Conservation (phyloP, 257 asterid species). For the Lithospermum erythrorhizon region DNA sequence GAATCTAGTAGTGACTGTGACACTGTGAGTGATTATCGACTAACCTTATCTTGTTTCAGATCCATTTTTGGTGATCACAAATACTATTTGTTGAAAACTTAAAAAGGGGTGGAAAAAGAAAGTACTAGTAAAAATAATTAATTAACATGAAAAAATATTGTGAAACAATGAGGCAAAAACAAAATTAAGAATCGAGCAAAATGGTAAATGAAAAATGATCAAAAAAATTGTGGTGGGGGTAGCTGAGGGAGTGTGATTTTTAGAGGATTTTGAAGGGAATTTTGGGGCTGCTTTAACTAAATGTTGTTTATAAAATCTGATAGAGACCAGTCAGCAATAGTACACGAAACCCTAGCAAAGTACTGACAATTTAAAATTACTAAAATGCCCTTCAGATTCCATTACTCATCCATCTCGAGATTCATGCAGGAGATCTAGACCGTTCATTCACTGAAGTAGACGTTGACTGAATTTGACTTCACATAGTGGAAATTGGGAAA, state of each 20-base stretch:
- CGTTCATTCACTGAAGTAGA: not conserved
- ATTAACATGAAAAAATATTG: constrained; percentile 1
- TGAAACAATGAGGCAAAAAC: not conserved
- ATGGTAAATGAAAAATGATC: too few relatives aligned
- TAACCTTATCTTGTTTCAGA: constrained; percentile 63
- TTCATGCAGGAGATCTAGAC: constrained; percentile 1
- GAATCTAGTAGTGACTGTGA: not conserved
- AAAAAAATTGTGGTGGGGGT: too few relatives aligned
- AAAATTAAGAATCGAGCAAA: not conserved
- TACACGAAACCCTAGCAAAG: constrained; percentile 49
- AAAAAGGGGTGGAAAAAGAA: not conserved
- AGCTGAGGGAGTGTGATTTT: too few relatives aligned
- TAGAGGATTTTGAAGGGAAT: not conserved
- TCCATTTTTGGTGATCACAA: constrained; percentile 40
- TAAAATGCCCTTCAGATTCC: constrained; percentile 23
- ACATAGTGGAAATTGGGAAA: not conserved
- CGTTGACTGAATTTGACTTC: constrained; percentile 5
- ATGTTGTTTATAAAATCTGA: constrained; percentile 5
- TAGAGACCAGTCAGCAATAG: constrained; percentile 12
- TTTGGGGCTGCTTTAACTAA: constrained; percentile 14
- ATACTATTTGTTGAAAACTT: not conserved
- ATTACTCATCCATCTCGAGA: not conserved
- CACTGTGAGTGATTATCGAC: constrained; percentile 10
- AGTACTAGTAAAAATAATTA: not conserved
- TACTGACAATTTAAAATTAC: constrained; percentile 13